phyloP scores from a whole-genome alignment of 768 basidiomycete species.

The Mycena metata region DNA sequence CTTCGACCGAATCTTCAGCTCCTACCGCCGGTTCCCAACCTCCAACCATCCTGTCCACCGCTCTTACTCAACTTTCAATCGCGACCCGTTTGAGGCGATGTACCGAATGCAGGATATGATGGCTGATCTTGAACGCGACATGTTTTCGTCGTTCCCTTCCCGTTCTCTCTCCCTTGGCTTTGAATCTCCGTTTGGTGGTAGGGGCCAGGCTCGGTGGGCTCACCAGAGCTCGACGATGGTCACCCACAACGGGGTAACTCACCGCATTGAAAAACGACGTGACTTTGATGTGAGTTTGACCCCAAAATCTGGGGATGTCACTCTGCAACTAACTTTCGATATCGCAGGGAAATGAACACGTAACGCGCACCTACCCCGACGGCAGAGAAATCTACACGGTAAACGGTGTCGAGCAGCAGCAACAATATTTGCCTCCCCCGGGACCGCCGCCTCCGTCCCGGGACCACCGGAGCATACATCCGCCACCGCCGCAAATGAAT shows the following conservation, averaged over 20 bases:
- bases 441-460: slow-evolving; percentile 27
- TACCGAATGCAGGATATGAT: slow-evolving; percentile 51
- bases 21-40: slow-evolving; percentile 51
- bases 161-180: slow-evolving; percentile 36
- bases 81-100: slow-evolving; percentile 52
- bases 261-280: slow-evolving; percentile 65
- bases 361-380: slow-evolving; percentile 74
- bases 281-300: slow-evolving; percentile 68
- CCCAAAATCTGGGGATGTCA: slow-evolving; percentile 13
- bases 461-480: slow-evolving; percentile 34
- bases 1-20: slow-evolving; percentile 79
- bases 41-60: slow-evolving; percentile 48
- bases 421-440: slow-evolving; percentile 46
- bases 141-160: slow-evolving; percentile 41
- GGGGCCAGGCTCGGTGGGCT: slow-evolving; percentile 54
- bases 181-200: slow-evolving; percentile 46
- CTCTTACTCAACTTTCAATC: slow-evolving; percentile 38
- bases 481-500: slow-evolving; percentile 35
- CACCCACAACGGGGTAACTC: slow-evolving; percentile 77
- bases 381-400: slow-evolving; percentile 75
- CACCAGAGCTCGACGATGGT: slow-evolving; percentile 70
- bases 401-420: slow-evolving; percentile 72
- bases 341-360: slow-evolving; percentile 79
- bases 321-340: slow-evolving; percentile 29
- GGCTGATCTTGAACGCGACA: slow-evolving; percentile 49